Percentiles rank a stretch among this genome's conserved stretches.
Conservation (phyloP, 2,329 filamentous ascomycete species). For the Cercospora sp. region DNA sequence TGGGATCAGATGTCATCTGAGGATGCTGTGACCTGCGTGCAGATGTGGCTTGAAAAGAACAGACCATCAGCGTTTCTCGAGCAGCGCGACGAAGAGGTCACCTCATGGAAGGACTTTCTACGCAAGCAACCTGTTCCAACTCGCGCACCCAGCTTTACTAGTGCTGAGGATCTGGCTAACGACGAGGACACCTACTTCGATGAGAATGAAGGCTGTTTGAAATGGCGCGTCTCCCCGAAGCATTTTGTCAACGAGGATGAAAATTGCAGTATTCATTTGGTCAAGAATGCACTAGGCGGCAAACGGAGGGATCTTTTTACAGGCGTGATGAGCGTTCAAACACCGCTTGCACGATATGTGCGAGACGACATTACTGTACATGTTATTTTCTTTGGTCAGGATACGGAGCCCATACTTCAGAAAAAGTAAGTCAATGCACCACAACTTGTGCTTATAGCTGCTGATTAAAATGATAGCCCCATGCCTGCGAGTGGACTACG, state of each 20-base stretch:
- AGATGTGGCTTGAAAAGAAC: slow-evolving; percentile 56
- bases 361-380: slow-evolving; percentile 56
- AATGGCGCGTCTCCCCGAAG: slow-evolving; percentile 46
- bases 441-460: neutral
- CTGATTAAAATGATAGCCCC: neutral
- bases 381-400: slow-evolving; percentile 54
- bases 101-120: slow-evolving; percentile 13
- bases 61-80: slow-evolving; percentile 32
- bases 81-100: slow-evolving; percentile 8
- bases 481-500: neutral
- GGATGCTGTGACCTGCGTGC: slow-evolving; percentile 44
- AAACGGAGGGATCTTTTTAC: slow-evolving; percentile 44
- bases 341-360: slow-evolving; percentile 41
- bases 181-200: slow-evolving; percentile 41
- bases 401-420: slow-evolving; percentile 12
- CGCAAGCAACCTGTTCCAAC: neutral
- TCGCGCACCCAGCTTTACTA: slow-evolving; percentile 18
- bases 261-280: slow-evolving; percentile 54
- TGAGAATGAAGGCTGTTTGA: slow-evolving; percentile 41
- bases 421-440: neutral
- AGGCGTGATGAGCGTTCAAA: slow-evolving; percentile 41
- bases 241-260: slow-evolving; percentile 53
- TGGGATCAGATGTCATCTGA: slow-evolving; percentile 48
- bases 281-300: slow-evolving; percentile 56
- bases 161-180: slow-evolving; percentile 13